phyloP scores from a whole-genome alignment of 805 yeast species.

The Candida sonorensis region DNA sequence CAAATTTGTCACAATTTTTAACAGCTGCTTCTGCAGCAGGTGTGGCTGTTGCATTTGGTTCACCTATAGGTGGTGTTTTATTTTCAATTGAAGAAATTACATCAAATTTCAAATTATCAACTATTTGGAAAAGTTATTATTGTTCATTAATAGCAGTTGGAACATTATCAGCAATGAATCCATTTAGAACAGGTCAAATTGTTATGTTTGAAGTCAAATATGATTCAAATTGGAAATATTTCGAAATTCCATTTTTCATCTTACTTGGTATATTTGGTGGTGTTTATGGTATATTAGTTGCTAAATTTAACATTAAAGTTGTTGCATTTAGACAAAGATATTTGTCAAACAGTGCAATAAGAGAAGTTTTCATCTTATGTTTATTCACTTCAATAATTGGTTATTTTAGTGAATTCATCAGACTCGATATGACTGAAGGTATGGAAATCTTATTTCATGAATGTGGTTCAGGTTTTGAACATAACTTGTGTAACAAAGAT shows the following conservation, averaged over 20 bases:
- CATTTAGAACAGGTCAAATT: constrained; percentile 91
- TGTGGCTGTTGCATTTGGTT: constrained; percentile 96
- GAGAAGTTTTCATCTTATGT: constrained; percentile 67
- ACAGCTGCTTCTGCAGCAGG: constrained; percentile 97
- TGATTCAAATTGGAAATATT: constrained; percentile 78
- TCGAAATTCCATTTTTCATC: constrained; percentile 76
- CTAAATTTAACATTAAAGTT: constrained; percentile 67
- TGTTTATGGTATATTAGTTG: constrained; percentile 71
- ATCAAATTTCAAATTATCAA: constrained; percentile 60
- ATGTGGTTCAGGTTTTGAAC: constrained; percentile 44
- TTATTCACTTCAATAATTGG: constrained; percentile 67
- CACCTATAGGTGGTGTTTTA: constrained; percentile 94
- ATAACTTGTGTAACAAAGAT: constrained; percentile 31
- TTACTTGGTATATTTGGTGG: constrained; percentile 90
- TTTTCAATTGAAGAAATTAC: constrained; percentile 91
- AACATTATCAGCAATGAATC: constrained; percentile 73
- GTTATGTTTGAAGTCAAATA: constrained; percentile 90
- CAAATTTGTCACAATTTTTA: constrained; percentile 49
- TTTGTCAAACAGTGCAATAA: constrained; percentile 49
- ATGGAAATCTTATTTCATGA: constrained; percentile 88
- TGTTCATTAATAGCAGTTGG: constrained; percentile 86
- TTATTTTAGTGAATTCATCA: constrained; percentile 75
- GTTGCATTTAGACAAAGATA: constrained; percentile 73
- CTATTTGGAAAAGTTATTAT: constrained; percentile 88
- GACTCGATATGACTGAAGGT: constrained; percentile 89